Evolutionary conservation across 2,329 filamentous ascomycete genomes (phyloP), one percentile per base, ranked within the genome.

Genomic region (Pestalotiopsis sp.): DNA sequence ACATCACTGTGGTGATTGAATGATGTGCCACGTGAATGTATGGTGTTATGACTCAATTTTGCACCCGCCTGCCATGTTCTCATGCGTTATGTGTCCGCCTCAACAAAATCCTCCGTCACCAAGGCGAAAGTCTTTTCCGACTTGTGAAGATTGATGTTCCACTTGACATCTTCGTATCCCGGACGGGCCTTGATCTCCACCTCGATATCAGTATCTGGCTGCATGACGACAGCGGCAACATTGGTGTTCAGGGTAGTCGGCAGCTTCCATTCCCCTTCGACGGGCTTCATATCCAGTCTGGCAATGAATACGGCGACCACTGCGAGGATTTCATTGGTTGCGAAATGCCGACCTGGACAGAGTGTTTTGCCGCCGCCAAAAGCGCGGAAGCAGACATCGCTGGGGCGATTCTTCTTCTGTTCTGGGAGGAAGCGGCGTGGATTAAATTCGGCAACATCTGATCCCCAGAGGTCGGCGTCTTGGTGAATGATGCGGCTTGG

Each of bases 401-500:
- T 73, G 5, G 75, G 75, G 38, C 77, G 75, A 9, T 72, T 70
- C 27, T 73, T 68, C 36, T 25, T 67, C 27, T 56, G 49, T 14
- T 65, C 58, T 5, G 49, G 60, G 0, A 83, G 69, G 72, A 86
- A 86, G 12, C 83, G 81, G 4, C 72, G 57, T 0, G 83, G 78
- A 41, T 84, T 81, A 73, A 86, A 86, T 1, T 69, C 65, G 1
- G 71, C 70, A 1, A 77, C 81, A 56, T 84, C 80, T 1, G 78
- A 71, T 2, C 84, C 84, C 84, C 84, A 86, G 66, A 85, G 79
- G 0, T 74, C 70, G 6, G 72, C 65, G 27, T 83, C 78, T 1
- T 75, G 71, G 69, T 86, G 84, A 14, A 84, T 80, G 4, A 83
- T 78, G 9, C 80, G 79, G 12, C 80, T 80, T 0, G 81, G 79